A percentile compares a stretch with the other conserved stretches of the same genome.
Evolutionary conservation across 2,329 filamentous ascomycete species (phyloP).

Genomic region (Phialemoniopsis sp.): DNA sequence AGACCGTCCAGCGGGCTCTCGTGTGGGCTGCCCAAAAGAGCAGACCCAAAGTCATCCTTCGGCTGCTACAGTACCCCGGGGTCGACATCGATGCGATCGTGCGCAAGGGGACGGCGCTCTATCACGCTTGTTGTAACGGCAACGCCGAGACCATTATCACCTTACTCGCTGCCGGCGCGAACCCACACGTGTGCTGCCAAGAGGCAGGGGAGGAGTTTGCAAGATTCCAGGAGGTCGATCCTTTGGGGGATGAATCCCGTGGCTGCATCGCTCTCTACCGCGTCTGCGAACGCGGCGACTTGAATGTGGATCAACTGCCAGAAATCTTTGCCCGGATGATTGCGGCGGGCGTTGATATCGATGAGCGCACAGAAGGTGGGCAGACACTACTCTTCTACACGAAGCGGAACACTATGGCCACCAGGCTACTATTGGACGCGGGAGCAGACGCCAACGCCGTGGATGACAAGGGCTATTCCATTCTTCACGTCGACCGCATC

Average conservation of each 20-base stretch:
- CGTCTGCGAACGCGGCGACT: no score
- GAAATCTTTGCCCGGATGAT: no score
- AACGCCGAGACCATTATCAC: slow-evolving; percentile 8
- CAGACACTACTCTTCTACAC: slow-evolving; percentile 16
- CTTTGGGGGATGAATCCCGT: no score
- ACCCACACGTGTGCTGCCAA: slow-evolving; percentile 4
- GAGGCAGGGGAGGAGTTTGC: not conserved
- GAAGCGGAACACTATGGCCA: slow-evolving; percentile 7
- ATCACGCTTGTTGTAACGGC: slow-evolving; percentile 10
- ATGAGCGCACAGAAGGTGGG: not conserved
- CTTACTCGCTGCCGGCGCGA: slow-evolving; percentile 7
- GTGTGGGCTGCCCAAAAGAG: slow-evolving; percentile 15
- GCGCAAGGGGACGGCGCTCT: slow-evolving; percentile 12
- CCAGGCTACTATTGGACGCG: slow-evolving; percentile 19
- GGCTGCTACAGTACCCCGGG: slow-evolving; percentile 21
- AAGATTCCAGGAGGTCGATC: not conserved
- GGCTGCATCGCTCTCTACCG: no score
- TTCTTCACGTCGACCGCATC: slow-evolving; percentile 7
- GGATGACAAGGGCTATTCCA: slow-evolving; percentile 8
- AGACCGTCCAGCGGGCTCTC: slow-evolving; percentile 19
- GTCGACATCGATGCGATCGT: slow-evolving; percentile 22
- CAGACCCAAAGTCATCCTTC: slow-evolving; percentile 14
- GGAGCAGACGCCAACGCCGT: slow-evolving; percentile 21
- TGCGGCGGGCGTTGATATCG: slow-evolving; percentile 13
- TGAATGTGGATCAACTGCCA: no score